Base-by-base conservation (phyloP, 176 grass and related monocot species). In the Thinopyrum elongatum region DNA sequence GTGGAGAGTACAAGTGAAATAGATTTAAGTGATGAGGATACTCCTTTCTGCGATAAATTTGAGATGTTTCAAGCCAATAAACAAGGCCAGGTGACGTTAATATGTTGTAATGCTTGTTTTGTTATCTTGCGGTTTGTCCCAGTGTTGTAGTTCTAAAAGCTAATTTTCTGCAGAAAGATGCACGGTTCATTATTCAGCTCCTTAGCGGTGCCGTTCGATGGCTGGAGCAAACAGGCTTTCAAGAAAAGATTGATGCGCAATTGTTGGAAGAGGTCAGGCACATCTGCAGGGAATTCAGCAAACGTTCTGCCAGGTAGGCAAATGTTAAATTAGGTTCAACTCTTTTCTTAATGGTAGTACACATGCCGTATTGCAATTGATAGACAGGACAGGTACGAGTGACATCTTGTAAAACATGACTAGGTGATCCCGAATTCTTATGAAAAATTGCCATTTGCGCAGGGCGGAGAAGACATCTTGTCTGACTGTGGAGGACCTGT, bases 61-160 rank as follows among this genome's bases (percentile, higher is more conserved):
- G 85, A 83, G 46, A 76, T 27, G 0, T 90, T 92, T 92, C 64
- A 75, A 69, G 79, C 42, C 29, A 84, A 65, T 14, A 65, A 78
- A 19, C 6, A 41, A 70, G 59, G 19, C 66, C 69, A 81, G 75
- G 93, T 92, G 77, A 83, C 65, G 68, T 68, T 73, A 25, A 19
- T 86, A 42, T 7, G 14, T 61, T 64, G 10, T 31, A 33, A 67
- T 22, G 29, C 51, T 73, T 41, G 19, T 25, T 49, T 22, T 10
- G 3, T 36, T 29, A 22, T 76, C 35, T 34, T 30, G 42, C 42
- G 11, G 12, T 80, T 21, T 21, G 1, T 55, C 12, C 10, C 17
- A 35, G 38, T 87, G 22, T 78, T 10, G 15, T 9, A 10, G 35
- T 69, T 61, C 57, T 47, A 33, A 70, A 11, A 58, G 30, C 27